Percentiles rank a stretch among this genome's conserved stretches.
phyloP scores from a whole-genome alignment of 2,329 filamentous ascomycete genomes.

The Nemania abortiva region DNA sequence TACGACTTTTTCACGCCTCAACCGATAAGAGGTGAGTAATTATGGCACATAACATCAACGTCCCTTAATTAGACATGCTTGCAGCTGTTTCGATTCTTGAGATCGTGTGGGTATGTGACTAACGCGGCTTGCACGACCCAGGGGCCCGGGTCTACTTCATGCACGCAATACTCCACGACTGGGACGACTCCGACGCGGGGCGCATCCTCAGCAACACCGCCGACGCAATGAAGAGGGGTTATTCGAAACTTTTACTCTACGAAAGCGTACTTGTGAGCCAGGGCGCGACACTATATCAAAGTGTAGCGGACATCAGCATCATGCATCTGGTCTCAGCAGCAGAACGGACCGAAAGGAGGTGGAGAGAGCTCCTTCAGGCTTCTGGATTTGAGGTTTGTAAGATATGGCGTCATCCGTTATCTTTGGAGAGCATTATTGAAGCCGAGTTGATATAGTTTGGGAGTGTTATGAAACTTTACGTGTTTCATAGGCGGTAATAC shows the following conservation, averaged over 20 bases:
- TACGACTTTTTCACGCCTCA: conserved; percentile 43
- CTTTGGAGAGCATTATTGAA: conserved; percentile 41
- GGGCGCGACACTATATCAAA: conserved; percentile 31
- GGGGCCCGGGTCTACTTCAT: conserved; percentile 53
- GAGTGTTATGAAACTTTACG: background rate
- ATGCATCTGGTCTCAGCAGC: conserved; percentile 37
- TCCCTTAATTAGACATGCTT: too few species aligned
- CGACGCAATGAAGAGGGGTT: conserved; percentile 50
- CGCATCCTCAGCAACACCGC: conserved; percentile 47
- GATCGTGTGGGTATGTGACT: background rate
- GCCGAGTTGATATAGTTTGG: conserved; percentile 24
- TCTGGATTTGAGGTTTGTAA: conserved; percentile 41
- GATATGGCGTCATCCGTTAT: conserved; percentile 40
- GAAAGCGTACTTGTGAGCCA: conserved; percentile 46
- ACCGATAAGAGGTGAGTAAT: conserved; percentile 39
- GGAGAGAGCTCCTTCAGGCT: conserved; percentile 37
- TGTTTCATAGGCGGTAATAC: background rate
- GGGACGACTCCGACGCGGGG: conserved; percentile 41
- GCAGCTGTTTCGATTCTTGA: too few species aligned
- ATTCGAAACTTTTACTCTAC: conserved; percentile 55
- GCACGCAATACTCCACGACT: conserved; percentile 52
- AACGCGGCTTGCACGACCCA: background rate
- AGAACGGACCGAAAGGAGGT: conserved; percentile 40
- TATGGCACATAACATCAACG: too few species aligned
- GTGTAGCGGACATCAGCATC: conserved; percentile 27